Evolutionary conservation across 768 basidiomycete species (phyloP), one percentile per base, ranked within the genome.

Genomic region (Tulasnella sp.): DNA sequence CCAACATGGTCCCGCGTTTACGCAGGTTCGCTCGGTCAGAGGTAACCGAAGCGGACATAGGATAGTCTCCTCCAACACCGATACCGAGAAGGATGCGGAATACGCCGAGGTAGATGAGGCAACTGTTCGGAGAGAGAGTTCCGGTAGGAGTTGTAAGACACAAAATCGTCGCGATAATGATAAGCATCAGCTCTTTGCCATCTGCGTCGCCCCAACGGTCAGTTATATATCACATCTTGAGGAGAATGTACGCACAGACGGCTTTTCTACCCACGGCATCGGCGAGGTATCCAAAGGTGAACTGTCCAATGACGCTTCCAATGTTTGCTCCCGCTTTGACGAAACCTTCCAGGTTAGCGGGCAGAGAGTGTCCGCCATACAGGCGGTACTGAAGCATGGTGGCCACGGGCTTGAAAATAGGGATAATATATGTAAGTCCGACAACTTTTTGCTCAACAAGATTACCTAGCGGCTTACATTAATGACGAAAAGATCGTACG

Each of bases 1-100:
- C 83, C n/a, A 93, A 83, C 80, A 92, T 83, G 0, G 88, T 88
- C 0, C 91, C 91, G 16, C 89, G 84, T 42, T 89, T 86, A 41
- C 86, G 82, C 42, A 91, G 77, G 74, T 84, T 84, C 6, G 90
- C 83, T 16, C 89, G 36, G 26, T 67, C 36, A 22, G 2, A 37
- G 26, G 66, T n/a, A 6, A 40, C 36, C 1, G 66, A 35, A 22
- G 90, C 89, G 14, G 85, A 86, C 89, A 91, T 89, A 1, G 90
- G 89, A 77, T 90, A 91, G 78, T 91, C 91, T 3, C 89, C 91
- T 16, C 90, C 91, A 0, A 92, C 87, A 26, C 91, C 91, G 22
- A 92, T 80, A 0, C 91, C 91, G 41, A 92, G 86, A 6, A 92
- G 76, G 69, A 92, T 88, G 14, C 91, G 88, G 77, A 85, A 91